These are phyloP conservation scores for Protomyces gravidus DNA, from an alignment of 1,139 yeast species.

Conservation along the genomic window DNA sequence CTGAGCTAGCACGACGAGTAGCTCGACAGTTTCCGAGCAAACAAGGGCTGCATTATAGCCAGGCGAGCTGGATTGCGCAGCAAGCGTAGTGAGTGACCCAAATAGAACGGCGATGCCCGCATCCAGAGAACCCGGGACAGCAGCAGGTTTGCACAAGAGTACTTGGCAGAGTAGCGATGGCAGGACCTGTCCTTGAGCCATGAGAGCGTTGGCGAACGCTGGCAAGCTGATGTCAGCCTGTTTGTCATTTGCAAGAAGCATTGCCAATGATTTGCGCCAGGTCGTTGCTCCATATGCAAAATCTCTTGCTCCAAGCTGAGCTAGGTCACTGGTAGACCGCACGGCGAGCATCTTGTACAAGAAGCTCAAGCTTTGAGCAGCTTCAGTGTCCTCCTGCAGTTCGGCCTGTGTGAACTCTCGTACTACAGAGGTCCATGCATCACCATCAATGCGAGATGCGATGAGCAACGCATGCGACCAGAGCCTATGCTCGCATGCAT, in stretches of 20 bases:
- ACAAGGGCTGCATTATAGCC: background rate
- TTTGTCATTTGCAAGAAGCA: constrained; percentile 10
- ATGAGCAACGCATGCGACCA: constrained; percentile 76
- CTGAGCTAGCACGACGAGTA: constrained; percentile 35
- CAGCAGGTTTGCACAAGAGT: constrained; percentile 41
- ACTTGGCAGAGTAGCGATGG: constrained; percentile 16
- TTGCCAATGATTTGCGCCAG: constrained; percentile 18
- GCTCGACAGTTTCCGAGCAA: background rate
- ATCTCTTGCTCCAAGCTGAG: constrained; percentile 24
- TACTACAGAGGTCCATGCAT: constrained; percentile 58
- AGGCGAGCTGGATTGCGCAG: background rate
- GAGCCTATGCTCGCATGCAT: constrained; percentile 60
- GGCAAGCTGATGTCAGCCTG: background rate
- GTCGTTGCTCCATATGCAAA: background rate
- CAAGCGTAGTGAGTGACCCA: background rate
- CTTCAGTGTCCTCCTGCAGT: constrained; percentile 40
- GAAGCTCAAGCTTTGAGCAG: constrained; percentile 53
- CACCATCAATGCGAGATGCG: constrained; percentile 62
- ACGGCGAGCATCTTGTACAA: constrained; percentile 65
- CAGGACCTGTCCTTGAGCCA: background rate
- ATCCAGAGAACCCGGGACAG: constrained; percentile 38
- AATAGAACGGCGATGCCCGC: background rate
- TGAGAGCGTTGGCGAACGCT: background rate
- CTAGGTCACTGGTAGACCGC: constrained; percentile 49
- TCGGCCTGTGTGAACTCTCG: constrained; percentile 49